Conservation (phyloP, 225 moss, liverwort and hornwort species). For the Climacium dendroides region DNA sequence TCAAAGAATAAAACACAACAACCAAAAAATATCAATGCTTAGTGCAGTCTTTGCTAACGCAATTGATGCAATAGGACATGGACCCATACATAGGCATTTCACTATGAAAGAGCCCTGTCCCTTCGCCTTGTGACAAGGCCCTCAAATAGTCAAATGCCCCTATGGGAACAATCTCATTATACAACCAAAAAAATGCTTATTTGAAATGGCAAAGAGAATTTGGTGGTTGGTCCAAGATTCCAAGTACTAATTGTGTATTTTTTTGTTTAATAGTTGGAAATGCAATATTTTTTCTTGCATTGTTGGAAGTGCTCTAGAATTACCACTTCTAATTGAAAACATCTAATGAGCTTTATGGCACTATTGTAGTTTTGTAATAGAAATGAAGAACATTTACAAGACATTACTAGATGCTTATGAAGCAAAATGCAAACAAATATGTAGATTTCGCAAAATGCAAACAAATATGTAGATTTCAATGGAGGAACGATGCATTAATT, state of each 20-base stretch:
- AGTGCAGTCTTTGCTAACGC: fast-evolving
- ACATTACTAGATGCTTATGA: neutral
- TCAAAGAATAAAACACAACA: fast-evolving
- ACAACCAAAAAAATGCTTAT: neutral
- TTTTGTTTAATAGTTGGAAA: neutral
- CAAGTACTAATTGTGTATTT: neutral
- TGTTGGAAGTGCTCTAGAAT: neutral
- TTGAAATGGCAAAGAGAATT: neutral
- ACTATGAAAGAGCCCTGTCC: fast-evolving
- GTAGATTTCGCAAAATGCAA: too few relatives aligned
- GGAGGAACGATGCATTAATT: neutral
- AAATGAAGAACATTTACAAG: neutral
- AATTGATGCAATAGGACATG: fast-evolving
- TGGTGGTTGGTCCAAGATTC: neutral
- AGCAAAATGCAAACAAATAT: too few relatives aligned
- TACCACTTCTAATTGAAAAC: neutral
- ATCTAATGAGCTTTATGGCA: neutral
- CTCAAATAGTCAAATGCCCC: fast-evolving
- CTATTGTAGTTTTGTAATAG: neutral
- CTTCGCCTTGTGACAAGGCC: fast-evolving
- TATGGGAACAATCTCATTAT: fast-evolving
- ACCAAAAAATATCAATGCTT: neutral
- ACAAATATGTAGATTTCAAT: too few relatives aligned
- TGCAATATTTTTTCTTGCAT: neutral
- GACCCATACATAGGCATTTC: fast-evolving